A percentile compares a stretch with the other conserved stretches of the same genome.
These are phyloP conservation scores for Leishmania aethiopica DNA, from an alignment of 208 protist genomes.

Conservation along the genomic window DNA sequence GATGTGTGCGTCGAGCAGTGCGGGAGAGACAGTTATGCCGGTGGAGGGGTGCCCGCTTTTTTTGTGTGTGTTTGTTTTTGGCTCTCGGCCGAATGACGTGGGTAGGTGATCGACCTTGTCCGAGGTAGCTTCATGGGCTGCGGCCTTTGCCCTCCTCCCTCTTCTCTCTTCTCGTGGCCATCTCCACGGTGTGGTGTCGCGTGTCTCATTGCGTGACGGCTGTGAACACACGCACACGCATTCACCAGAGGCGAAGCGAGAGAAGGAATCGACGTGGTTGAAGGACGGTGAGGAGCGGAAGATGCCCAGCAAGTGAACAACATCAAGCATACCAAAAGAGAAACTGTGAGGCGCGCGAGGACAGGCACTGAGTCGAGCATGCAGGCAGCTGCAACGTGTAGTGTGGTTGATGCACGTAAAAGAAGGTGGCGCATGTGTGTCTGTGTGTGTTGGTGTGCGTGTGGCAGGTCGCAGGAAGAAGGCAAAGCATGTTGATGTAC, in stretches of 20 bases:
- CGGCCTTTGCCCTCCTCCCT: neutral
- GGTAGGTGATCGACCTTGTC: neutral
- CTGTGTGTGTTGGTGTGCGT: neutral
- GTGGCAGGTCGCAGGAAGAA: no score
- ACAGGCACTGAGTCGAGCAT: neutral
- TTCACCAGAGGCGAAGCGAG: neutral
- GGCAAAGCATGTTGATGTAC: no score
- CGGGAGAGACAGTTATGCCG: neutral
- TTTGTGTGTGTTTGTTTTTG: neutral
- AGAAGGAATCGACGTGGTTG: neutral
- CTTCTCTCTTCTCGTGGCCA: neutral
- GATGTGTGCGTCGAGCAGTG: neutral
- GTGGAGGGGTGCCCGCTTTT: neutral
- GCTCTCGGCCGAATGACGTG: neutral
- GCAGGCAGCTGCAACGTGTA: no score
- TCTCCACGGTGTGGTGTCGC: neutral
- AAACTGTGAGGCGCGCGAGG: neutral
- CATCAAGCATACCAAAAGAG: neutral
- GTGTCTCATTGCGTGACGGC: neutral
- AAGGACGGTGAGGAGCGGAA: neutral
- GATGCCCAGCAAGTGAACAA: neutral
- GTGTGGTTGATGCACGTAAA: neutral
- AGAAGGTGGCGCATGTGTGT: neutral
- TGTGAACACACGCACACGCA: neutral
- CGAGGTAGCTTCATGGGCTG: neutral